A percentile compares a stretch with the other conserved stretches of the same genome.
These are phyloP conservation scores for Cytospora leucostoma DNA, from an alignment of 2,329 filamentous ascomycete species.

Conservation along the genomic window DNA sequence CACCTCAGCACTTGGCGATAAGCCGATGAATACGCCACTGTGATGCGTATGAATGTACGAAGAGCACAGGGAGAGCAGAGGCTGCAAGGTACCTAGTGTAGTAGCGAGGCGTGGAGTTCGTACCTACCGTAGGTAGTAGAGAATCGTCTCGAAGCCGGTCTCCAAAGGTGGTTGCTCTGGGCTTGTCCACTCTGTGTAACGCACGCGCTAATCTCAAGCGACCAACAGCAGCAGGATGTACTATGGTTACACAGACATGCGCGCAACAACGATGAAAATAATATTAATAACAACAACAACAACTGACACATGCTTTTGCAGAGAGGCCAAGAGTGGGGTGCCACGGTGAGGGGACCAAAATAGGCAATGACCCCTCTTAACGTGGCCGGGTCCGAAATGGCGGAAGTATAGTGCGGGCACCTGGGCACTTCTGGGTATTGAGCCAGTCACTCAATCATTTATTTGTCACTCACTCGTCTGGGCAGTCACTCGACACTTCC, in stretches of 20 bases:
- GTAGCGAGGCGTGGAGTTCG: neutral
- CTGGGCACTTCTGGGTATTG: neutral
- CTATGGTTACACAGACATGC: neutral
- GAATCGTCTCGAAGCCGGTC: neutral
- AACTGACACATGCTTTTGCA: too few relatives aligned
- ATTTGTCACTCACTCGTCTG: too few relatives aligned
- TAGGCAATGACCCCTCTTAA: neutral
- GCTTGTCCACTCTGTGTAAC: slow-evolving; percentile 21
- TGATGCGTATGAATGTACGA: neutral
- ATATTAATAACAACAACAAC: too few relatives aligned
- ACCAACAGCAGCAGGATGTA: neutral
- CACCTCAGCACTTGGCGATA: too few relatives aligned
- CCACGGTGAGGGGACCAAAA: neutral
- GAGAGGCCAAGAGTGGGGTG: neutral
- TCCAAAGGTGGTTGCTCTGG: neutral
- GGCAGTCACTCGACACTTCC: too few relatives aligned
- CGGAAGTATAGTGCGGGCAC: slow-evolving; percentile 5
- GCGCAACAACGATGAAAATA: neutral
- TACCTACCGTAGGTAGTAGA: too few relatives aligned
- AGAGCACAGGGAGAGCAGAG: slow-evolving; percentile 5
- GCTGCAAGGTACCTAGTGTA: slow-evolving; percentile 6
- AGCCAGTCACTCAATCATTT: too few relatives aligned
- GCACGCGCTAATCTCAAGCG: slow-evolving; percentile 12
- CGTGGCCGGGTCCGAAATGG: slow-evolving; percentile 20
- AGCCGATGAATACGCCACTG: neutral